Conservation (phyloP, 768 basidiomycete genomes). For the Cubamyces sp. region DNA sequence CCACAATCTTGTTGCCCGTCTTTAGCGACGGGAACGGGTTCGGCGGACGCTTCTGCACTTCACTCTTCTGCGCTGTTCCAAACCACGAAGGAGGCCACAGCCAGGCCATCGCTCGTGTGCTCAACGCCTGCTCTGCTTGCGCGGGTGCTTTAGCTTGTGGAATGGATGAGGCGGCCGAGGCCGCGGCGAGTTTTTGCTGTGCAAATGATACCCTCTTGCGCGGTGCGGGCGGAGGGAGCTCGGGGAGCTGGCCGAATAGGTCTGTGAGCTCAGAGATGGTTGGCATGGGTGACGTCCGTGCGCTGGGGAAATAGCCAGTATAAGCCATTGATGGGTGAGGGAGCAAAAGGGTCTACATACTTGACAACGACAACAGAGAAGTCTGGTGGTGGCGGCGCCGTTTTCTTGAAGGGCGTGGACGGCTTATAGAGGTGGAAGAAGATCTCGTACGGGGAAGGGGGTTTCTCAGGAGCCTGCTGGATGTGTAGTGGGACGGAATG, state of each 20-base stretch:
- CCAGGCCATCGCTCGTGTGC: conserved; percentile 32
- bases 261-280: conserved; percentile 74
- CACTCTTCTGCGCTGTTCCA: conserved; percentile 17
- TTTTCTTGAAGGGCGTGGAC: conserved; percentile 80
- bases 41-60: conserved; percentile 43
- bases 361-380: conserved; percentile 87
- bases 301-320: conserved; percentile 48
- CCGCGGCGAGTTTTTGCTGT: conserved; percentile 25
- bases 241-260: conserved; percentile 72
- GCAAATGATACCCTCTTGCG: conserved; percentile 40
- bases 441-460: conserved; percentile 67
- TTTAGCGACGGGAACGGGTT: conserved; percentile 85
- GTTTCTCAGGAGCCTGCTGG: conserved; percentile 25
- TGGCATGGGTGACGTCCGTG: conserved; percentile 81
- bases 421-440: conserved; percentile 96
- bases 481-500: conserved; percentile 53
- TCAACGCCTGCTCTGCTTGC: background rate
- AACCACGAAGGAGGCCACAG: conserved; percentile 19
- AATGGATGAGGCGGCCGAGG: background rate
- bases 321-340: background rate
- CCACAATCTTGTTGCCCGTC: conserved; percentile 78
- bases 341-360: conserved; percentile 42
- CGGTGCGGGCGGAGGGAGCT: conserved; percentile 63
- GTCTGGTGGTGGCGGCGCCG: conserved; percentile 76
- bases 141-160: background rate